These are phyloP conservation scores for Ashbya aceris DNA, from an alignment of 1,139 yeast genomes.

Conservation along the genomic window DNA sequence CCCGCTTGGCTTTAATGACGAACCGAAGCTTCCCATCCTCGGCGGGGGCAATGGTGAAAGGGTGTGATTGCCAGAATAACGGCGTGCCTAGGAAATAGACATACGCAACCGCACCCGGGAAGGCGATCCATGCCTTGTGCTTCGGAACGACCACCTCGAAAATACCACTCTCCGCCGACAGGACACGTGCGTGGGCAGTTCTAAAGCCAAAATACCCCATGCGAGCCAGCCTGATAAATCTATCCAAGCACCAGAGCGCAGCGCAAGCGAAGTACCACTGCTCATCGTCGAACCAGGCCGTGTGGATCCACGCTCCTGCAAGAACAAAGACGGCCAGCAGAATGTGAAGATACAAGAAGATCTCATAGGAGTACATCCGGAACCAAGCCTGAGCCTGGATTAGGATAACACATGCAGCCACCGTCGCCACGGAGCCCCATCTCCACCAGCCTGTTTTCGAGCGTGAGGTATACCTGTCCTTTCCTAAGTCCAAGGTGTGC, in stretches of 20 bases:
- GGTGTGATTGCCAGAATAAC: conserved; percentile 61
- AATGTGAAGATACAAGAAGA: conserved; percentile 49
- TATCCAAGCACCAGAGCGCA: conserved; percentile 57
- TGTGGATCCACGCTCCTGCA: conserved; percentile 51
- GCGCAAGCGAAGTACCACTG: conserved; percentile 40
- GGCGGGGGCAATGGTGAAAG: conserved; percentile 43
- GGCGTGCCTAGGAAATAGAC: conserved; percentile 43
- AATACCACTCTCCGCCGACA: neutral
- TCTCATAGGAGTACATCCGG: conserved; percentile 50
- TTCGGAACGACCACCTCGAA: conserved; percentile 31
- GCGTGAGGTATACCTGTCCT: conserved; percentile 35
- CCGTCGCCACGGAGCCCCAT: conserved; percentile 48
- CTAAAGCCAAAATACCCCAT: conserved; percentile 37
- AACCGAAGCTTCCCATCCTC: conserved; percentile 33
- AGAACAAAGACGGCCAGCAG: conserved; percentile 45
- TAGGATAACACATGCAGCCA: conserved; percentile 35
- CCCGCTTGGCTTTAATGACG: conserved; percentile 39
- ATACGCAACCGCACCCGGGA: conserved; percentile 58
- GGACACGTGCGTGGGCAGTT: conserved; percentile 36
- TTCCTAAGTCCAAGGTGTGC: conserved; percentile 8
- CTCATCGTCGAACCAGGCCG: conserved; percentile 34
- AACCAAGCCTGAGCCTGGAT: conserved; percentile 38
- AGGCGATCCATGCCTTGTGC: conserved; percentile 35
- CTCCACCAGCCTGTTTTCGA: conserved; percentile 30
- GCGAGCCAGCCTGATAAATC: conserved; percentile 42